Conservation (phyloP, 208 protist genomes). For the Leishmania tropica region DNA sequence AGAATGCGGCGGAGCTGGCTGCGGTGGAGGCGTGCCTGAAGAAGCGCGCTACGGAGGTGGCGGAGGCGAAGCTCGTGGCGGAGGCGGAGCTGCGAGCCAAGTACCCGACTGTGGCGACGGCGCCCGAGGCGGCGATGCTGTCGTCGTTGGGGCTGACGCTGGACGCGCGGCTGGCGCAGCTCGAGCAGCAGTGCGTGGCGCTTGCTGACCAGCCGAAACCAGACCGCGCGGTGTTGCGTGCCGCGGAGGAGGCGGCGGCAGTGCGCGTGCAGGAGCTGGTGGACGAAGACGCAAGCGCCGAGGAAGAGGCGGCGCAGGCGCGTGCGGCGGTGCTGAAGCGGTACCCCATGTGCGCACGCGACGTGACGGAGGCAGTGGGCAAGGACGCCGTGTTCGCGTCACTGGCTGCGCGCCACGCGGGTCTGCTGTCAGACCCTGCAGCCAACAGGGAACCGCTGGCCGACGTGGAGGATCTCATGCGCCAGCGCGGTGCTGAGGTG, state of each 20-base stretch:
- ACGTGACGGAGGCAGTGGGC: constrained; percentile 47
- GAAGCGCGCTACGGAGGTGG: constrained; percentile 29
- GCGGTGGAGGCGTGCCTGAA: constrained; percentile 28
- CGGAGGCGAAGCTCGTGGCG: constrained; percentile 25
- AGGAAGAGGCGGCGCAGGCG: constrained; percentile 29
- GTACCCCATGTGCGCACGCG: constrained; percentile 58
- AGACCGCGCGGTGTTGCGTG: constrained; percentile 10
- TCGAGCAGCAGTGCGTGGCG: constrained; percentile 22
- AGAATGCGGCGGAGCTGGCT: constrained; percentile 21
- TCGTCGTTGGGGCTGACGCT: constrained; percentile 32
- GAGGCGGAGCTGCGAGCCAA: constrained; percentile 16
- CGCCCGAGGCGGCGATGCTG: constrained; percentile 23
- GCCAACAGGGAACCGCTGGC: too few species aligned
- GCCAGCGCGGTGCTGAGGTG: too few species aligned
- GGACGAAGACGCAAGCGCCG: constrained; percentile 32
- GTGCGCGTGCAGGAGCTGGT: constrained; percentile 26
- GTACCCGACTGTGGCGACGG: constrained; percentile 14
- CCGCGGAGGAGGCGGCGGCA: constrained; percentile 22
- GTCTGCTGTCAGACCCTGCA: too few species aligned
- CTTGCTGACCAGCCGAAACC: constrained; percentile 10
- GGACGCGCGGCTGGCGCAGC: constrained; percentile 32
- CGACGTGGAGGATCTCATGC: too few species aligned
- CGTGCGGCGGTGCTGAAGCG: constrained; percentile 20
- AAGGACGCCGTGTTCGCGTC: constrained; percentile 43
- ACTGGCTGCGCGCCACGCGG: constrained; percentile 23